Conservation (phyloP, 352 stramenopile species). For the Plasmopara muralis region DNA sequence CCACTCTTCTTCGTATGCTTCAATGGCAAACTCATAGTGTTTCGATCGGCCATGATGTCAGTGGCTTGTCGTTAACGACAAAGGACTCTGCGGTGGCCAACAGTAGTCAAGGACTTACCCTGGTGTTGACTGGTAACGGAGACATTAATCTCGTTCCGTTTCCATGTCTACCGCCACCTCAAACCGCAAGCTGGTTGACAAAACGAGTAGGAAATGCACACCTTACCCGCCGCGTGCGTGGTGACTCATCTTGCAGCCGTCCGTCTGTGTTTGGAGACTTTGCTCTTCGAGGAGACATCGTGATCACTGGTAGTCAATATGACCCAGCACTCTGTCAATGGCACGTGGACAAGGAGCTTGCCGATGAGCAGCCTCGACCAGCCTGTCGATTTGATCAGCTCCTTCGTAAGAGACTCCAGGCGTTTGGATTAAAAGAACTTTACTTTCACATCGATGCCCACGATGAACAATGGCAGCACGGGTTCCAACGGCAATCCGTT, state of each 20-base stretch:
- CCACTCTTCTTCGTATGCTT: slow-evolving; percentile 33
- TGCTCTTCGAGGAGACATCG: slow-evolving; percentile 52
- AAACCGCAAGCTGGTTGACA: slow-evolving; percentile 17
- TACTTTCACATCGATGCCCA: slow-evolving; percentile 28
- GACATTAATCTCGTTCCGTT: slow-evolving; percentile 18
- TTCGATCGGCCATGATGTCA: slow-evolving; percentile 33
- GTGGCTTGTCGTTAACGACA: slow-evolving; percentile 4
- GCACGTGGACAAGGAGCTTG: slow-evolving; percentile 42
- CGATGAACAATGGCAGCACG: slow-evolving; percentile 6
- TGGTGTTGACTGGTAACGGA: slow-evolving; percentile 15
- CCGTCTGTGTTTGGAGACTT: slow-evolving; percentile 28
- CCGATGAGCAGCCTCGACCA: slow-evolving; percentile 36
- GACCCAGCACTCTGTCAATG: slow-evolving; percentile 65
- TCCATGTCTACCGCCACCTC: slow-evolving; percentile 14
- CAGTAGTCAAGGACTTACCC: slow-evolving; percentile 8
- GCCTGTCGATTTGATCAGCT: slow-evolving; percentile 16
- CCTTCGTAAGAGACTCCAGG: slow-evolving; percentile 17
- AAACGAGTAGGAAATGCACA: slow-evolving; percentile 21
- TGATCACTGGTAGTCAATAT: slow-evolving; percentile 39
- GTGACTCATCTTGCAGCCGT: not conserved
- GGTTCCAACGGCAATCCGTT: slow-evolving; percentile 7
- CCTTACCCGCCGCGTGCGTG: slow-evolving; percentile 3
- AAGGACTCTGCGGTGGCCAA: slow-evolving; percentile 11
- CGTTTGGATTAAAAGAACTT: slow-evolving; percentile 31
- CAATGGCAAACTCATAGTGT: slow-evolving; percentile 51